A percentile compares a stretch with the other conserved stretches of the same genome.
phyloP scores from a whole-genome alignment of 2,329 filamentous ascomycete genomes.

The Shiraia bambusicola region DNA sequence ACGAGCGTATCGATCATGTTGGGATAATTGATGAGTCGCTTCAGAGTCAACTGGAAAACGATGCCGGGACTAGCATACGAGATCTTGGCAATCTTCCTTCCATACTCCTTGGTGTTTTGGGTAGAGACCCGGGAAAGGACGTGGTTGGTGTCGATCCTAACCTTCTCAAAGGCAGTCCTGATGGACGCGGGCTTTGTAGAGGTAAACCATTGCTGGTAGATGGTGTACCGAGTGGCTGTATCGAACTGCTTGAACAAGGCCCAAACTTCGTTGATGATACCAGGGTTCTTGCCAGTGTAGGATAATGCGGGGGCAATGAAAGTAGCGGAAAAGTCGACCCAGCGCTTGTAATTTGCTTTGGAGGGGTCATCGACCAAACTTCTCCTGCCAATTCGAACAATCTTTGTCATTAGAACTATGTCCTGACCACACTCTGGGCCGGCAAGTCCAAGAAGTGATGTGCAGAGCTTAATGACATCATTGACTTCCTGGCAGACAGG shows the following conservation, averaged over 20 bases:
- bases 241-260: conserved; percentile 78
- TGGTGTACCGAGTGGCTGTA: conserved; percentile 73
- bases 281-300: conserved; percentile 79
- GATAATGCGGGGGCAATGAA: conserved; percentile 87
- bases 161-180: conserved; percentile 73
- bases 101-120: conserved; percentile 83
- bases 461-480: conserved; percentile 84
- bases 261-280: conserved; percentile 83
- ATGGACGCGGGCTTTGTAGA: conserved; percentile 61
- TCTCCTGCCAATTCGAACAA: conserved; percentile 80
- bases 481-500: conserved; percentile 88
- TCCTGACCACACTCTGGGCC: conserved; percentile 91
- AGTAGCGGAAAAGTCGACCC: conserved; percentile 81
- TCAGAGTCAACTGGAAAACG: conserved; percentile 85
- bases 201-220: conserved; percentile 88
- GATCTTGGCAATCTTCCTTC: conserved; percentile 86
- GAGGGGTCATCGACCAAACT: conserved; percentile 72
- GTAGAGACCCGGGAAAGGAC: conserved; percentile 87
- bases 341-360: conserved; percentile 69
- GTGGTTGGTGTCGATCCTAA: conserved; percentile 76
- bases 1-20: conserved; percentile 95
- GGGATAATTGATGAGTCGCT: conserved; percentile 89
- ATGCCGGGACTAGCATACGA: conserved; percentile 87
- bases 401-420: conserved; percentile 71
- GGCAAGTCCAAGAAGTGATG: conserved; percentile 79